phyloP scores from a whole-genome alignment of 257 asterid species.

The Fraxinus pennsylvanica region DNA sequence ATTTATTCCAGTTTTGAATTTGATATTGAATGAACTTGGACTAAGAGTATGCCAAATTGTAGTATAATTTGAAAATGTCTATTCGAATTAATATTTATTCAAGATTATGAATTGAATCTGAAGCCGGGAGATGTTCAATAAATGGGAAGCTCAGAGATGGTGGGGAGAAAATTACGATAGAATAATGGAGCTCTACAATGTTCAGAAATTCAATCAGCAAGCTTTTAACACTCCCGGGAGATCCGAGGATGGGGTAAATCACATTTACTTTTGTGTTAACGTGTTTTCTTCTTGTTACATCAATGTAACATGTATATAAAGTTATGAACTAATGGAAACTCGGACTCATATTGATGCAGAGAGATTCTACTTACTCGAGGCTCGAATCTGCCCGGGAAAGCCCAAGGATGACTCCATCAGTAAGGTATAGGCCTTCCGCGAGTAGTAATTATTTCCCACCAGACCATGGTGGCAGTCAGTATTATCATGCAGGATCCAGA shows the following conservation, averaged over 20 bases:
- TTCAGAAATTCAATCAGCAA: not conserved
- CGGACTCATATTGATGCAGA: constrained; percentile 34
- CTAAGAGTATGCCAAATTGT: not conserved
- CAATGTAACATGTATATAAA: not conserved
- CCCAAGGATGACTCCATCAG: constrained; percentile 50
- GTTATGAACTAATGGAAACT: not conserved
- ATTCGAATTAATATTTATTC: not conserved
- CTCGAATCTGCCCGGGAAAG: constrained; percentile 48
- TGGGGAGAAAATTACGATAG: not conserved
- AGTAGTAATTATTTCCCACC: not conserved
- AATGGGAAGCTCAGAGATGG: not conserved
- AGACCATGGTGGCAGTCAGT: constrained; percentile 24
- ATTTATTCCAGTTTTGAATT: too few species aligned
- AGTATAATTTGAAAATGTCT: not conserved
- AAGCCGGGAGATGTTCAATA: not conserved
- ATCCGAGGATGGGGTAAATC: not conserved
- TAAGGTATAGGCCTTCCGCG: constrained; percentile 30
- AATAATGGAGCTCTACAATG: not conserved
- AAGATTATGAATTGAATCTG: not conserved
- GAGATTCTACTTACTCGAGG: constrained; percentile 52
- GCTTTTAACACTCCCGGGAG: not conserved
- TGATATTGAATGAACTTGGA: not conserved
- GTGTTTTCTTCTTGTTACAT: not conserved
- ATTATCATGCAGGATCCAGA: constrained; percentile 37
- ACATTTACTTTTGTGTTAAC: not conserved